These are phyloP conservation scores for Eucalyptus sp. DNA, from an alignment of 345 rosid species.

Conservation along the genomic window DNA sequence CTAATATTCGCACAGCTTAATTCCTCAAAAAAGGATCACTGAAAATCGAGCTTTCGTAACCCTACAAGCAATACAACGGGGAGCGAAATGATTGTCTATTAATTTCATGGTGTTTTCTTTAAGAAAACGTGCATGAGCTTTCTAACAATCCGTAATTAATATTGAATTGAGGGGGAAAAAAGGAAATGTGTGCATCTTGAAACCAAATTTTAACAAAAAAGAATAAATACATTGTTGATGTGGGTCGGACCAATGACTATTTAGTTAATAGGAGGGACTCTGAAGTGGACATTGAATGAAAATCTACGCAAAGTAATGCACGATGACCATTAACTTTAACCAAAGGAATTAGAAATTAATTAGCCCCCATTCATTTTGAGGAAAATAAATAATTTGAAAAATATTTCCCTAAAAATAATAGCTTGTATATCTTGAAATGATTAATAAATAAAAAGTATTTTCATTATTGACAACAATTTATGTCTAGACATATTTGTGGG, in stretches of 20 bases:
- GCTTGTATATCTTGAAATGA: not conserved
- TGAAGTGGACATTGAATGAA: too few species aligned
- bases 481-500: rapidly evolving
- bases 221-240: not conserved
- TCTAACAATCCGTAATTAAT: not conserved
- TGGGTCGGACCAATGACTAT: not conserved
- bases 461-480: not conserved
- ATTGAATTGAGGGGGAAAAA: not conserved
- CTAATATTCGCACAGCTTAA: too few species aligned
- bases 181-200: not conserved
- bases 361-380: not conserved
- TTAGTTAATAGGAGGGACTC: not conserved
- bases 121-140: not conserved
- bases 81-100: not conserved
- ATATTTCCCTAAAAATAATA: not conserved
- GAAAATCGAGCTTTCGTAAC: not conserved
- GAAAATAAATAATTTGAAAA: not conserved
- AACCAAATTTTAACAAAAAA: not conserved
- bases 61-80: not conserved
- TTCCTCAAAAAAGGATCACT: not conserved
- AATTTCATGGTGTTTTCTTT: not conserved
- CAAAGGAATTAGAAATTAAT: not conserved
- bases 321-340: not conserved
- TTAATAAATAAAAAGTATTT: not conserved
- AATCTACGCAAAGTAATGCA: too few species aligned